Base-by-base conservation (phyloP, 2,329 filamentous ascomycete species). In the Penicillium sp. region DNA sequence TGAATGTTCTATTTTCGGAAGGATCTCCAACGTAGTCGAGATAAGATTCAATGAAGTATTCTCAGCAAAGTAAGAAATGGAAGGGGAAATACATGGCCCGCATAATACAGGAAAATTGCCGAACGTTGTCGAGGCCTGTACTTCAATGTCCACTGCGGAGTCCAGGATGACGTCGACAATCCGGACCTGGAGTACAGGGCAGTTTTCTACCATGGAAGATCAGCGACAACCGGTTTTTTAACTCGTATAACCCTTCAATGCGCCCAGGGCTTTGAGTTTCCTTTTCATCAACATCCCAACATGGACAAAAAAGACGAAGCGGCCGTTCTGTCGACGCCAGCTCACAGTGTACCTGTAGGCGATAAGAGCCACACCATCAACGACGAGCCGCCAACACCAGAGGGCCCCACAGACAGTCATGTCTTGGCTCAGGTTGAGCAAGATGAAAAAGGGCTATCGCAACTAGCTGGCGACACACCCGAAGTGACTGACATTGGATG, bases 321-420 rank as follows among this genome's bases (percentile, higher is more conserved):
- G n/a, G 24, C 33, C 5, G 13, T 39, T 4, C n/a, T 23, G 10
- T 36, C 24, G 28, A 18, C 36, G 10, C 39, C 31, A 16, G 33
- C 38, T n/a, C 23, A 18, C 33, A 33, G 45, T 13, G 42, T 21
- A 21, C 18, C 18, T 21, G 18, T 21, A 21, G 18, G 18, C 18
- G 18, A 21, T 21, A 2, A 21, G 18, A 21, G 18, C 18, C 18
- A 23, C 41, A 16, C 8, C n/a, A 44, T 33, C 26, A 47, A 21
- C 7, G 43, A 49, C 12, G 28, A 39, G 16, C 31, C 49, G 9
- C 21, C 38, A 7, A 34, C 21, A 18, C 53, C 51, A 7, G 48
- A 56, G 16, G 62, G 57, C 9, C 58, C 59, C 28, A 65, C 63
- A 4, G 59, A 64, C 8, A 65, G 63, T 41, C 63, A 65, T 56